Evolutionary conservation across 768 basidiomycete genomes (phyloP).

Genomic region (Strobilomyces echinocephalus): DNA sequence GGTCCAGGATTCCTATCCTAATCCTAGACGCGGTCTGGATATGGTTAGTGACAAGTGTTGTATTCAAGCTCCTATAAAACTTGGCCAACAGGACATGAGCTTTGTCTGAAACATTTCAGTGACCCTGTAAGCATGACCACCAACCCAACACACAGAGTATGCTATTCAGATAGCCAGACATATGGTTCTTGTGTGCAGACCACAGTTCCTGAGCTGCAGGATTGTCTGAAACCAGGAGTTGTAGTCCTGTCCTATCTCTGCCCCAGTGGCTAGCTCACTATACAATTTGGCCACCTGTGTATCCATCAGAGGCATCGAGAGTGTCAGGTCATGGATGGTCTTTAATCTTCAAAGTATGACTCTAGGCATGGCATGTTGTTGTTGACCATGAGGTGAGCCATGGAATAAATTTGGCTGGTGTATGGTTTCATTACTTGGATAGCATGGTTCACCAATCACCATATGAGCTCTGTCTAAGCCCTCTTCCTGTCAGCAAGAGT

Average conservation of each 20-base stretch:
- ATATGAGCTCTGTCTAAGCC: conserved; percentile 66
- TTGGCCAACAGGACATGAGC: conserved; percentile 57
- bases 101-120: conserved; percentile 44
- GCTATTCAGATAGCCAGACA: conserved; percentile 79
- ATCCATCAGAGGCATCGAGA: conserved; percentile 54
- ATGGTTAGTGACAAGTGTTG: conserved; percentile 45
- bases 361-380: conserved; percentile 89
- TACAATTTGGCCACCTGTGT: conserved; percentile 63
- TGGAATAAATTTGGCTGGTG: conserved; percentile 56
- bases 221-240: conserved; percentile 48
- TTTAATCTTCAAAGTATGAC: conserved; percentile 75
- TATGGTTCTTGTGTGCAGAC: conserved; percentile 59
- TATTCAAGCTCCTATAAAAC: conserved; percentile 50
- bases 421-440: conserved; percentile 64
- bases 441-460: conserved; percentile 79
- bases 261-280: conserved; percentile 82
- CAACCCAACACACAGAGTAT: conserved; percentile 61
- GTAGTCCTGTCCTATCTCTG: conserved; percentile 61
- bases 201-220: conserved; percentile 41
- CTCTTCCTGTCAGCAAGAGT: background rate
- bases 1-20: conserved; percentile 72
- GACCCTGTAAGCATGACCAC: background rate
- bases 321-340: conserved; percentile 64
- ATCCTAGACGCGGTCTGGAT: conserved; percentile 50
- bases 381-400: conserved; percentile 71